These are phyloP conservation scores for Epithele typhae DNA, from an alignment of 768 basidiomycete species.

Conservation along the genomic window DNA sequence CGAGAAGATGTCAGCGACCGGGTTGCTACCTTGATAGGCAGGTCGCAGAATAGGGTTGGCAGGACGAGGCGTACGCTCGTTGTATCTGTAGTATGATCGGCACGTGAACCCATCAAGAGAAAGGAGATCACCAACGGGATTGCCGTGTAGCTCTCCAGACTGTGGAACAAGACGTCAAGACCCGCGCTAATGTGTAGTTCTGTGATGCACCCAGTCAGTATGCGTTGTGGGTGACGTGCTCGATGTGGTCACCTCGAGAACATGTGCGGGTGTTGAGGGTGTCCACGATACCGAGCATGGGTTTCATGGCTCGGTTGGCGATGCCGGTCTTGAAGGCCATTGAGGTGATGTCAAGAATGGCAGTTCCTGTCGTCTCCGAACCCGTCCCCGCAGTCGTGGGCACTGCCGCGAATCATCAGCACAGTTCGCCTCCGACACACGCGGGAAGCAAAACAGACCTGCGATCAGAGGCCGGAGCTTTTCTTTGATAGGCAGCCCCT, in stretches of 20 bases:
- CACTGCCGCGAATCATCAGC: constrained; percentile 29
- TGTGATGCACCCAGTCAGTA: not conserved
- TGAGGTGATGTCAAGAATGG: constrained; percentile 91
- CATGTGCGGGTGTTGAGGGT: constrained; percentile 89
- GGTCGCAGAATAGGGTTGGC: constrained; percentile 87
- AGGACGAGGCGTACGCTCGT: constrained; percentile 85
- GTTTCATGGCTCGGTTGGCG: constrained; percentile 87
- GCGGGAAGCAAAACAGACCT: constrained; percentile 32
- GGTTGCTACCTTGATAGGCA: constrained; percentile 91
- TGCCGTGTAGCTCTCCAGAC: constrained; percentile 90
- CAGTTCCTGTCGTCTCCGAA: constrained; percentile 92
- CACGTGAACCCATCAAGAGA: constrained; percentile 7
- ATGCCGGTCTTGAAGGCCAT: constrained; percentile 96
- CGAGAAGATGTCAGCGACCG: constrained; percentile 94
- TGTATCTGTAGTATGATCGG: constrained; percentile 54
- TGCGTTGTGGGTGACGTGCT: not conserved
- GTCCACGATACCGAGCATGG: constrained; percentile 76
- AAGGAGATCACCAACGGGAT: constrained; percentile 60
- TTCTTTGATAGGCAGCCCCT: constrained; percentile 78
- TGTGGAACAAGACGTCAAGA: constrained; percentile 93
- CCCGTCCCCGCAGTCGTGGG: constrained; percentile 85
- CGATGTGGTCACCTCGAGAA: constrained; percentile 35
- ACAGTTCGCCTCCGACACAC: not conserved
- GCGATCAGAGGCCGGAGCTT: constrained; percentile 82
- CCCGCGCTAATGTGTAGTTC: constrained; percentile 93